Conservation (phyloP, 164 flowering plant species). For the Hamamelis virginiana region DNA sequence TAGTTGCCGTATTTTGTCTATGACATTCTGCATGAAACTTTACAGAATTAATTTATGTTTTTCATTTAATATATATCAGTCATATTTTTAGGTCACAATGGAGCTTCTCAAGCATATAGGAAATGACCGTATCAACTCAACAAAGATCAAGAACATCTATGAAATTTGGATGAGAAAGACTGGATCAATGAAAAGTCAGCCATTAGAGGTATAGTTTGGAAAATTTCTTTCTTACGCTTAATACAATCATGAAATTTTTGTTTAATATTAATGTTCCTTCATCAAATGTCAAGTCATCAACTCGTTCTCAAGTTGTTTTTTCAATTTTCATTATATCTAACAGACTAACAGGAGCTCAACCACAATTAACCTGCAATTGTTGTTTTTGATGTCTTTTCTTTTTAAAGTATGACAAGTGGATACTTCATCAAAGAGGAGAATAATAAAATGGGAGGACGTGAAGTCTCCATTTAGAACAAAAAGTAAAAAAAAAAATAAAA, state of each 20-base stretch:
- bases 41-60: not conserved
- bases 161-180: slow-evolving; percentile 57
- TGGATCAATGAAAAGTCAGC: slow-evolving; percentile 27
- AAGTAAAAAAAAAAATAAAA: too few relatives aligned
- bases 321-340: not conserved
- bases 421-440: too few relatives aligned
- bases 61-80: not conserved
- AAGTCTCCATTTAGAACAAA: too few relatives aligned
- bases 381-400: too few relatives aligned
- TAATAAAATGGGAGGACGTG: too few relatives aligned
- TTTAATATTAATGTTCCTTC: too few relatives aligned
- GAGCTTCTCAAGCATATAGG: slow-evolving; percentile 45
- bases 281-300: not conserved
- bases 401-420: too few relatives aligned
- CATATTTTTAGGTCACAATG: slow-evolving; percentile 45
- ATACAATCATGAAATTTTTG: too few relatives aligned
- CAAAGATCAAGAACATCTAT: slow-evolving; percentile 39
- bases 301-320: not conserved
- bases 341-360: too few relatives aligned
- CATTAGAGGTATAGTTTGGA: slow-evolving; percentile 33
- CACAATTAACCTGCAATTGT: too few relatives aligned
- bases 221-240: too few relatives aligned
- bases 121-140: slow-evolving; percentile 10
- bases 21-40: not conserved
- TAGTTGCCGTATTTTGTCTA: not conserved